Evolutionary conservation across 139 green algal species (phyloP).

Genomic region (Yamagishiella unicocca): DNA sequence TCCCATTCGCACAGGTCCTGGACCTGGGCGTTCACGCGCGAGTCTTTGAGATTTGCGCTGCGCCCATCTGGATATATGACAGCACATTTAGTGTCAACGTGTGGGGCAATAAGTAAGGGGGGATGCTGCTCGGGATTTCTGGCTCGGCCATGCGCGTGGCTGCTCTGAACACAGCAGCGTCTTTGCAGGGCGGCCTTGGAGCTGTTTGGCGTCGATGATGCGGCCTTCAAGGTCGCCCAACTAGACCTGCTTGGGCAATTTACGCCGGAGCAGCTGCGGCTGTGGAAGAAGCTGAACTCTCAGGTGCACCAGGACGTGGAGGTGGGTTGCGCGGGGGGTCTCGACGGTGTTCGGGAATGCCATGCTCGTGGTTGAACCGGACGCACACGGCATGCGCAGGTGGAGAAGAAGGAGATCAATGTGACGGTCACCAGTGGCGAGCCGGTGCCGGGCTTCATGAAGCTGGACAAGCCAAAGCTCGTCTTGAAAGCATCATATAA

Average conservation of each 20-base stretch:
- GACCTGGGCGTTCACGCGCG: conserved; percentile 36
- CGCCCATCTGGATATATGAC: conserved; percentile 64
- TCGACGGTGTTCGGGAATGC: neutral
- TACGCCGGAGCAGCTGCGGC: conserved; percentile 20
- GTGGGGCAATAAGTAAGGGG: conserved; percentile 64
- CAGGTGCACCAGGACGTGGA: conserved; percentile 52
- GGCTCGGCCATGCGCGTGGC: neutral
- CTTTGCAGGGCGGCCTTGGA: conserved; percentile 56
- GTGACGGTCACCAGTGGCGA: conserved; percentile 34
- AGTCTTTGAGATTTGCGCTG: conserved; percentile 51
- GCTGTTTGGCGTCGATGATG: conserved; percentile 48
- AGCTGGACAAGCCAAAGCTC: conserved; percentile 41
- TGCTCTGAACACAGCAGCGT: neutral
- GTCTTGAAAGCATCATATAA: conserved; percentile 43
- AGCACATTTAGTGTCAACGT: conserved; percentile 54
- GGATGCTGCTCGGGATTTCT: neutral
- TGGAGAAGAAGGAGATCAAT: conserved; percentile 50
- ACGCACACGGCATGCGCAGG: conserved; percentile 4
- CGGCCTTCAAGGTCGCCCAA: conserved; percentile 48
- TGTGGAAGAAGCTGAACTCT: conserved; percentile 51
- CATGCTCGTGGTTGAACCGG: neutral
- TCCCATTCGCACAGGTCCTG: conserved; percentile 33
- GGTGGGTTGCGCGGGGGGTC: conserved; percentile 17
- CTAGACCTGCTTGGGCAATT: conserved; percentile 37
- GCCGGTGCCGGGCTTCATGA: conserved; percentile 50